These are phyloP conservation scores for Clitopilus hobsonii DNA, from an alignment of 768 basidiomycete genomes.

Conservation along the genomic window DNA sequence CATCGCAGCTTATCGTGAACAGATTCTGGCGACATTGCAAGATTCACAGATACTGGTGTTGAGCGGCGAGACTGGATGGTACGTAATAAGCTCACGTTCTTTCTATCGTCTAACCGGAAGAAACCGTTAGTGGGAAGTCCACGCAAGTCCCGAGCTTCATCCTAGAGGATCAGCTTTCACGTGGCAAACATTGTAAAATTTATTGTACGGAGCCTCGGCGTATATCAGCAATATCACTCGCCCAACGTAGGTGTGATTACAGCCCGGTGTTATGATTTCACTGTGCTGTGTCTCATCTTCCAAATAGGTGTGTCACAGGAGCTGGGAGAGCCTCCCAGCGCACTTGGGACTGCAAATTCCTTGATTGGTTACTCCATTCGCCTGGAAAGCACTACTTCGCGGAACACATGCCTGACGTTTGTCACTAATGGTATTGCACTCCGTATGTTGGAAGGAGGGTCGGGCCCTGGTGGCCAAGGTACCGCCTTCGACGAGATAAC, in stretches of 20 bases:
- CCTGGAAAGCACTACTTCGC: conserved; percentile 80
- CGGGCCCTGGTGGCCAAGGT: conserved; percentile 63
- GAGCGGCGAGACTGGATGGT: conserved; percentile 47
- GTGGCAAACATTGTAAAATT: conserved; percentile 82
- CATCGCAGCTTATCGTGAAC: conserved; percentile 76
- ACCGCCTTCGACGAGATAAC: conserved; percentile 92
- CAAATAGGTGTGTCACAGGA: conserved; percentile 75
- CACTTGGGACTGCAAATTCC: conserved; percentile 71
- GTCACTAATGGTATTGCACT: conserved; percentile 95
- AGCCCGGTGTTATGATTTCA: conserved; percentile 8
- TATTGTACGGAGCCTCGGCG: conserved; percentile 94
- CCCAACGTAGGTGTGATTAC: conserved; percentile 53
- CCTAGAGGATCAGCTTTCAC: conserved; percentile 81
- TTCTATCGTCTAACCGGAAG: conserved; percentile 2
- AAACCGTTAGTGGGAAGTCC: conserved; percentile 78
- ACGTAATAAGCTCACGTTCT: conserved; percentile 6
- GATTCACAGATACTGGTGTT: conserved; percentile 81
- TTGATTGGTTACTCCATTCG: conserved; percentile 94
- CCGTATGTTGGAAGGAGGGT: conserved; percentile 91
- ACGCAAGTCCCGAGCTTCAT: conserved; percentile 95
- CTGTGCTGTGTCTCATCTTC: conserved; percentile 2
- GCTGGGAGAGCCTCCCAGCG: conserved; percentile 78
- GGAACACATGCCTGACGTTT: conserved; percentile 74
- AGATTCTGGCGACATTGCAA: conserved; percentile 68
- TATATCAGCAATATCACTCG: conserved; percentile 94